Percentiles rank a stretch among this genome's conserved stretches.
Evolutionary conservation across 2,329 filamentous ascomycete genomes (phyloP).

Genomic region (Colletotrichum shisoi): DNA sequence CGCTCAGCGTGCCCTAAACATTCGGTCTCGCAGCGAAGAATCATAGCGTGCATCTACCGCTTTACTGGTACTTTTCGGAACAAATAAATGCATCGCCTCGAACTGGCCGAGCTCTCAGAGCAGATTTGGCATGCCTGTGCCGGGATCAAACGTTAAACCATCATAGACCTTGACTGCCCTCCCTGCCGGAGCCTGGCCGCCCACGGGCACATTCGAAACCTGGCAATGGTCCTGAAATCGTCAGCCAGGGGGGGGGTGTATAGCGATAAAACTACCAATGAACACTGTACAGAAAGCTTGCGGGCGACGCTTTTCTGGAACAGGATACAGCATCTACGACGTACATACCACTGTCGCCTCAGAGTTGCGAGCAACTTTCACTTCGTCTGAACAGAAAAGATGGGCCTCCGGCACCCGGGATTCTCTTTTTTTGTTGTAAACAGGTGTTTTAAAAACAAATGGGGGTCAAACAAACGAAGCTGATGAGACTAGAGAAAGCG

Average conservation of each 20-base stretch:
- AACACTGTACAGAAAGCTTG: background rate
- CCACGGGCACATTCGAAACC: background rate
- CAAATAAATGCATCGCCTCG: no score
- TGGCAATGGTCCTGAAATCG: background rate
- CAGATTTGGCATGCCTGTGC: background rate
- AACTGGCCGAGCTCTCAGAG: background rate
- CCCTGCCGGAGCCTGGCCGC: background rate
- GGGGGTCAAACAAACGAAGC: no score
- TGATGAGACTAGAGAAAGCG: no score
- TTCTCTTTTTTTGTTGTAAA: no score
- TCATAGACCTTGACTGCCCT: background rate
- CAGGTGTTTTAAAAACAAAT: no score
- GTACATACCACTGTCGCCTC: no score
- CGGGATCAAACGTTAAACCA: background rate
- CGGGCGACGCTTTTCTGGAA: no score
- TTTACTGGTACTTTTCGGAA: background rate
- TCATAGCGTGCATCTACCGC: fast-evolving
- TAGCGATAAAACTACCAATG: background rate
- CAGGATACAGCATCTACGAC: no score
- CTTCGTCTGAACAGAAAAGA: no score
- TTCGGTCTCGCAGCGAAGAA: background rate
- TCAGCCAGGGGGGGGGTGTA: no score
- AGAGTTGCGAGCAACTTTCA: no score
- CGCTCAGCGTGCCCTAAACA: background rate
- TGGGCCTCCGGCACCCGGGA: no score